Conservation (phyloP, 1,284 basidiomycete genomes). For the Ceratobasidium sp. region DNA sequence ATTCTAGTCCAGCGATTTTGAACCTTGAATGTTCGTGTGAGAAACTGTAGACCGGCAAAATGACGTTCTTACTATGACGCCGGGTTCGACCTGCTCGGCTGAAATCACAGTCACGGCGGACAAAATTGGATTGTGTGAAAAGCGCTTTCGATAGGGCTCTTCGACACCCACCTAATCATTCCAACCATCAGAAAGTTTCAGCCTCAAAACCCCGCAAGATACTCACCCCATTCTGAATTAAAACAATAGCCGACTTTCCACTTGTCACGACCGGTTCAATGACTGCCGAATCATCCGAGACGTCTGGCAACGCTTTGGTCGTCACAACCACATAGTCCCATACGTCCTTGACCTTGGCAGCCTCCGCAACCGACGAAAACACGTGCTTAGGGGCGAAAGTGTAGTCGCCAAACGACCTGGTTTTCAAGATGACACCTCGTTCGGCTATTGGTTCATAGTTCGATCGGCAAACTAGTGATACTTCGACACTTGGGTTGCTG, state of each 20-base stretch:
- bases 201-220: not conserved
- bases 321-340: conserved; percentile 55
- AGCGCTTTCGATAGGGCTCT: conserved; percentile 50
- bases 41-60: not conserved
- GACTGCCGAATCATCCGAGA: conserved; percentile 51
- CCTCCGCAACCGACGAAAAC: conserved; percentile 49
- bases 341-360: conserved; percentile 41
- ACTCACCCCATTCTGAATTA: conserved; percentile 54
- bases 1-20: conserved; percentile 57
- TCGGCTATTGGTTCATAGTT: conserved; percentile 52
- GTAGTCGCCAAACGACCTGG: conserved; percentile 53
- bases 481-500: conserved; percentile 45
- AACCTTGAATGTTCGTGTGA: conserved; percentile 14
- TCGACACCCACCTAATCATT: conserved; percentile 51
- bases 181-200: not conserved
- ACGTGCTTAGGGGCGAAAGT: conserved; percentile 51
- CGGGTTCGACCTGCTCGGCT: conserved; percentile 51
- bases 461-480: conserved; percentile 54
- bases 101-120: conserved; percentile 54
- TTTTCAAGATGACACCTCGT: conserved; percentile 50
- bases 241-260: conserved; percentile 48
- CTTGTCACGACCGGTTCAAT: conserved; percentile 48
- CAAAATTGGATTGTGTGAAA: conserved; percentile 49
- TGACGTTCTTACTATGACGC: conserved; percentile 45
- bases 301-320: conserved; percentile 54